Evolutionary conservation across 1,284 basidiomycete genomes (phyloP).

Genomic region (Trichosporon sp.): DNA sequence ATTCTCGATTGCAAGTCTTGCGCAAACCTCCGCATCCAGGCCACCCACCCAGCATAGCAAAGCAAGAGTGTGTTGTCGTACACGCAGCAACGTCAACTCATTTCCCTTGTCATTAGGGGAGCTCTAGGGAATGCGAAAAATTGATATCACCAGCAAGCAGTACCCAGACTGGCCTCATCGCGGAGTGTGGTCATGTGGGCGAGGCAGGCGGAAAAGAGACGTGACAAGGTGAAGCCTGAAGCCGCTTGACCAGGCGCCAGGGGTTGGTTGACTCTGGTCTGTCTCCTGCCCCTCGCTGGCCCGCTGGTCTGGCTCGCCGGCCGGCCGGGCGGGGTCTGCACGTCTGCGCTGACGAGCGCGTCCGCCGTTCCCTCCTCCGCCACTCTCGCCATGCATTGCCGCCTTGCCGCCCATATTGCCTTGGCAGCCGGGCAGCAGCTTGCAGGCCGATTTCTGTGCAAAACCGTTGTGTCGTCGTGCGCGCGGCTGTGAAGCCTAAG

Average conservation of each 20-base stretch:
- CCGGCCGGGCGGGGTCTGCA: too few species aligned
- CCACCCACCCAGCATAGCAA: background rate
- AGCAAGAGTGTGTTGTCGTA: too few species aligned
- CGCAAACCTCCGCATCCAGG: background rate
- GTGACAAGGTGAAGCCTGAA: background rate
- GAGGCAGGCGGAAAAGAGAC: background rate
- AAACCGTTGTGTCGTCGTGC: background rate
- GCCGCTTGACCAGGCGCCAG: background rate
- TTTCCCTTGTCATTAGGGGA: too few species aligned
- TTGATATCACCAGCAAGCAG: background rate
- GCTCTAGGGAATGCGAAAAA: background rate
- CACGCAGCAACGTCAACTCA: background rate
- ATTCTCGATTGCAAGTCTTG: background rate
- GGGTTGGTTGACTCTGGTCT: background rate
- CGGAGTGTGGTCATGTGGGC: too few species aligned
- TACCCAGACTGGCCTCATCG: too few species aligned
- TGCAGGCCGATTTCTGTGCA: too few species aligned
- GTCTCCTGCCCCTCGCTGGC: too few species aligned
- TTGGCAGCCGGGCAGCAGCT: too few species aligned
- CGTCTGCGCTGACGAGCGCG: too few species aligned
- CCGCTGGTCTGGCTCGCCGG: too few species aligned
- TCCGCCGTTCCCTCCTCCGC: background rate
- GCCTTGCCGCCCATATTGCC: background rate
- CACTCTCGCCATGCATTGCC: background rate
- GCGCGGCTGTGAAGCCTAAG: background rate